Conservation (phyloP, 2,329 filamentous ascomycete species). For the Westerdykella aurantiaca region DNA sequence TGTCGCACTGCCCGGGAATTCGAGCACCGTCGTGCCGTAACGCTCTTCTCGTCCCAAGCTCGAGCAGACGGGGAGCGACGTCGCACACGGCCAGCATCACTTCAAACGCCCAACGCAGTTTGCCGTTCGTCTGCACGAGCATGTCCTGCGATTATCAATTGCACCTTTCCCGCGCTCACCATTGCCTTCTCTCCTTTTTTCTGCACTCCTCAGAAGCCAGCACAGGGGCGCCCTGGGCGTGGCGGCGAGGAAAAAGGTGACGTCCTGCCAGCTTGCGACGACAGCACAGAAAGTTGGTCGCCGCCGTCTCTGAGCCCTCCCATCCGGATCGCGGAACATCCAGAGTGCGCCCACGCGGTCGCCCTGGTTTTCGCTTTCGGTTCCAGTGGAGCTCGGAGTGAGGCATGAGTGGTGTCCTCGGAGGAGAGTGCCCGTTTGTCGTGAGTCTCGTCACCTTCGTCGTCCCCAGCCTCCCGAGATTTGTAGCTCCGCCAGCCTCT, state of each 20-base stretch:
- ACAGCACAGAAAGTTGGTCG: conserved; percentile 2
- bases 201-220: background rate
- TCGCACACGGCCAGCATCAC: too few species aligned
- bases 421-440: conserved; percentile 11
- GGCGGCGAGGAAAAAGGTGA: conserved; percentile 8
- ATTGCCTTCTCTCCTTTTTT: background rate
- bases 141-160: conserved; percentile 10
- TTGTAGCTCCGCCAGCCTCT: conserved; percentile 3
- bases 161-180: background rate
- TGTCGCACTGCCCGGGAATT: too few species aligned
- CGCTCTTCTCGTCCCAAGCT: too few species aligned
- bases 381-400: conserved; percentile 1
- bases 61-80: too few species aligned
- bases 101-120: background rate
- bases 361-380: background rate
- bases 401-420: conserved; percentile 12
- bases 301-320: too few species aligned
- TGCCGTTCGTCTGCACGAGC: conserved; percentile 2
- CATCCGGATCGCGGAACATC: too few species aligned
- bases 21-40: too few species aligned
- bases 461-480: conserved; percentile 12
- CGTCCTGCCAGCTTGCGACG: conserved; percentile 3
- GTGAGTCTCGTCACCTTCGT: conserved; percentile 7
- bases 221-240: conserved; percentile 4
- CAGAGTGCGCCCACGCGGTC: background rate